Base-by-base conservation (phyloP, 1,139 yeast species). In the Ogataea hybrid region DNA sequence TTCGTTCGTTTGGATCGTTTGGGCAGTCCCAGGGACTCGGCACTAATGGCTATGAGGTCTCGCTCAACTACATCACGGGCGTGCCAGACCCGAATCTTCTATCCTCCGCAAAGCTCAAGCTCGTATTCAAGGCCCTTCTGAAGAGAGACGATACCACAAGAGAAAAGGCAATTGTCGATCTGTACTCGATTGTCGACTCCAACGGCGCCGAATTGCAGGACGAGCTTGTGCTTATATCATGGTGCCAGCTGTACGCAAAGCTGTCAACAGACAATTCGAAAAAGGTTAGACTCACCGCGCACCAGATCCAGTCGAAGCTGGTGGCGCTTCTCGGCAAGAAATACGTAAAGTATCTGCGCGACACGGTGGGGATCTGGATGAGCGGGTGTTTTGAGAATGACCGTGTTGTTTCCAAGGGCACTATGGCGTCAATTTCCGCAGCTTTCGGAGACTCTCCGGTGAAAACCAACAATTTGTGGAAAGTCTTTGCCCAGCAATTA, bases 241-340 rank as follows among this genome's bases (percentile, higher is more conserved):
- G 96, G 95, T 70, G 85, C 25, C 95, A 87, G 59, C 53, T 86
- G 32, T 90, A 86, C 56, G 84, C 96, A 1, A 87, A 88, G 56
- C 64, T 89, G 30, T 74, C 92, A 4, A 71, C 83, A 10, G 95
- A 85, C 50, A 78, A 77, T 43, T 78, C 90, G 3, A 76, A 84
- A 52, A 64, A 67, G 14, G 87, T 87, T 2, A 70, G 97, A 44
- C 48, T 65, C 4, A 58, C 72, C 25, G 63, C 87, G 4, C 95
- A 88, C 57, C 79, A 73, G 47, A 69, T 81, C 5, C 90, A 89
- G 47, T 76, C 82, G 1, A 61, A 61, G 23, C 66, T 77, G 34
- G 76, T 84, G 27, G 50, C 56, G 11, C 44, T 53, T 1, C 55
- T 80, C 10, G 89, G 89, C 4, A 87, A 84, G 45, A 73, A 71